A percentile compares a stretch with the other conserved stretches of the same genome.
Conservation (phyloP, 2,329 filamentous ascomycete species). For the Chalaropsis ovoidea region DNA sequence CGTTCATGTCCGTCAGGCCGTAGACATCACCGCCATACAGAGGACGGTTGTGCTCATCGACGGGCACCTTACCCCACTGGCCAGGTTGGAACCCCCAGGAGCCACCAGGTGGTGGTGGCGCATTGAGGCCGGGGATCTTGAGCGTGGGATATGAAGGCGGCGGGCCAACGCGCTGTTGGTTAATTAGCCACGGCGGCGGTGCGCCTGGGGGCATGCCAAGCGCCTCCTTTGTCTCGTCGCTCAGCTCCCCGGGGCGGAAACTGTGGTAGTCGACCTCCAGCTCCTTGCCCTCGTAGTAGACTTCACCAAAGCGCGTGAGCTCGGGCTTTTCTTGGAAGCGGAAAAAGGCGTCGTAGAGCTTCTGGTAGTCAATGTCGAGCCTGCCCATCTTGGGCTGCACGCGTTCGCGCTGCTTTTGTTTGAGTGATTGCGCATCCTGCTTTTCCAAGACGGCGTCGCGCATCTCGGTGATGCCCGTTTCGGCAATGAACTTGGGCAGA, state of each 20-base stretch:
- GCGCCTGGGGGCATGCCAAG: conserved; percentile 87
- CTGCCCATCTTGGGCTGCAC: conserved; percentile 95
- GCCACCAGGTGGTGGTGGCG: conserved; percentile 77
- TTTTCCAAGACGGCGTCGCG: conserved; percentile 92
- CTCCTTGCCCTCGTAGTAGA: conserved; percentile 99
- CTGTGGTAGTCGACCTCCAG: conserved; percentile 91
- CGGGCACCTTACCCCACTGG: conserved; percentile 89
- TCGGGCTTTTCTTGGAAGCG: conserved; percentile 93
- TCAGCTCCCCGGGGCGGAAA: conserved; percentile 79
- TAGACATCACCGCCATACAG: conserved; percentile 93
- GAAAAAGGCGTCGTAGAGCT: conserved; percentile 97
- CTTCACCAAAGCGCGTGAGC: conserved; percentile 87
- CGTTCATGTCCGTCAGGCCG: conserved; percentile 51
- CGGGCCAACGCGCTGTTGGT: conserved; percentile 86
- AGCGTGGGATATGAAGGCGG: conserved; percentile 92
- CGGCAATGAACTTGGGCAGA: conserved; percentile 90
- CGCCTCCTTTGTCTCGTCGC: conserved; percentile 80
- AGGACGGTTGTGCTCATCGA: conserved; percentile 85
- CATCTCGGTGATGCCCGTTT: conserved; percentile 97
- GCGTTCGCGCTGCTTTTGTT: conserved; percentile 89
- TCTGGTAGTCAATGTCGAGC: conserved; percentile 96
- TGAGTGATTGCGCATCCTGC: conserved; percentile 80
- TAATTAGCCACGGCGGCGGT: conserved; percentile 93
- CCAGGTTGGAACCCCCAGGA: conserved; percentile 93
- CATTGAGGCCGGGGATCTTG: conserved; percentile 88